phyloP scores from a whole-genome alignment of 257 asterid genomes.

The Nicotiana obtusifolia region DNA sequence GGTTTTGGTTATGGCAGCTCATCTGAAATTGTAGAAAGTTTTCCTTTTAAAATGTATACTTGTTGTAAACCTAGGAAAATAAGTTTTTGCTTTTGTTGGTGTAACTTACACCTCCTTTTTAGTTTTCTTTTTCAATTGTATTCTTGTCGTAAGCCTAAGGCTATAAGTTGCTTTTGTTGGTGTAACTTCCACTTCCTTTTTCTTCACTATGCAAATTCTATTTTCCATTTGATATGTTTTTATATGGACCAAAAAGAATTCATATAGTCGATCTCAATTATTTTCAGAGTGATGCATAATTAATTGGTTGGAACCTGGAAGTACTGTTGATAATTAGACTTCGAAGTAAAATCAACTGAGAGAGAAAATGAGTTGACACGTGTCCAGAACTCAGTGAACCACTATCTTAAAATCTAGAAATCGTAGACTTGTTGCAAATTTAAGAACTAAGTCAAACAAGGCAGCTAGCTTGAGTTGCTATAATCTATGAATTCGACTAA shows the following conservation, averaged over 20 bases:
- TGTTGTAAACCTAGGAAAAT: slow-evolving; percentile 5
- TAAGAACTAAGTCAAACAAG: neutral
- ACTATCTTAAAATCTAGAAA: neutral
- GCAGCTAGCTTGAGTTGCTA: neutral
- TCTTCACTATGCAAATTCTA: neutral
- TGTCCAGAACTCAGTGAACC: neutral
- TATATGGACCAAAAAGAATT: neutral
- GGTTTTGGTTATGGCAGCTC: slow-evolving; percentile 19
- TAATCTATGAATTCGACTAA: neutral
- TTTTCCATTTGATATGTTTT: neutral
- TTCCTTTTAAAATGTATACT: slow-evolving; percentile 2
- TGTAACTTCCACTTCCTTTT: neutral
- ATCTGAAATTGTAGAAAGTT: slow-evolving; percentile 18
- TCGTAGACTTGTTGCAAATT: neutral
- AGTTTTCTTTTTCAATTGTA: slow-evolving; percentile 10
- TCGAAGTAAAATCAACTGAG: no score
- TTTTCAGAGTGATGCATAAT: neutral
- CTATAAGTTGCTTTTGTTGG: neutral
- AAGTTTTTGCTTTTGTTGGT: neutral
- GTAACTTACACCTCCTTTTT: neutral
- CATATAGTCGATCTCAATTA: neutral
- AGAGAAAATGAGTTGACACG: neutral
- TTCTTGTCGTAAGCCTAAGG: slow-evolving; percentile 1
- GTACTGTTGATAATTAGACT: no score
- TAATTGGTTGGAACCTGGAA: neutral